Percentiles rank a stretch among this genome's conserved stretches.
These are phyloP conservation scores for Corchorus capsularis DNA, from an alignment of 345 rosid species.

Conservation along the genomic window DNA sequence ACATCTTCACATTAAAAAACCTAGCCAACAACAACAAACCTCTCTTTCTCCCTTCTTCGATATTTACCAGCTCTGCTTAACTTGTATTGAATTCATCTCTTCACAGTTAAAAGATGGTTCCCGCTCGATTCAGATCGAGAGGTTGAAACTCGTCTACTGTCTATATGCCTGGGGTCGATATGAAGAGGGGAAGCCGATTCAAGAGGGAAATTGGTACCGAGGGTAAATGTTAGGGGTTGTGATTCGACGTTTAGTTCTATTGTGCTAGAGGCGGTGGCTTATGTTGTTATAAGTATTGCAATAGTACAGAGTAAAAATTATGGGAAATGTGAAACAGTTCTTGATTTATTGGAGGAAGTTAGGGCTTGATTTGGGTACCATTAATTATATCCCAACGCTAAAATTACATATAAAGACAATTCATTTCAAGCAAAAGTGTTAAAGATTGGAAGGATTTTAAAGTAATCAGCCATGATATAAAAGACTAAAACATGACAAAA, in stretches of 20 bases:
- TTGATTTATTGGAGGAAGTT: constrained; percentile 61
- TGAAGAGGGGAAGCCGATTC: constrained; percentile 34
- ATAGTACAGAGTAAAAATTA: constrained; percentile 42
- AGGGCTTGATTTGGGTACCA: constrained; percentile 75
- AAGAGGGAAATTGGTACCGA: constrained; percentile 37
- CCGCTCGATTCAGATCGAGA: constrained; percentile 52
- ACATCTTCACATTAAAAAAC: constrained; percentile 49
- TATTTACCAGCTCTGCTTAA: constrained; percentile 61
- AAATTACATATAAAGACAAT: no score
- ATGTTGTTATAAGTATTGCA: constrained; percentile 53
- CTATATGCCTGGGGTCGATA: constrained; percentile 56
- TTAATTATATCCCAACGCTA: no score
- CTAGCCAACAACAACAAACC: constrained; percentile 10
- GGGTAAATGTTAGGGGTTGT: constrained; percentile 20
- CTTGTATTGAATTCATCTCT: constrained; percentile 62
- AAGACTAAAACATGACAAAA: no score
- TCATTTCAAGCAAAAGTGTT: no score
- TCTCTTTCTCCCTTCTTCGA: constrained; percentile 40
- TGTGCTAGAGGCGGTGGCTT: constrained; percentile 55
- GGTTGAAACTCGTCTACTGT: constrained; percentile 52
- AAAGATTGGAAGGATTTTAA: no score
- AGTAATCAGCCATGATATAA: no score
- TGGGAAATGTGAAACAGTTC: constrained; percentile 39
- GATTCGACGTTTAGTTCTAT: constrained; percentile 54
- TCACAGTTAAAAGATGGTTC: constrained; percentile 72